phyloP scores from a whole-genome alignment of 192 early-diverging fungal genomes.

The Chytriomyces sp. region DNA sequence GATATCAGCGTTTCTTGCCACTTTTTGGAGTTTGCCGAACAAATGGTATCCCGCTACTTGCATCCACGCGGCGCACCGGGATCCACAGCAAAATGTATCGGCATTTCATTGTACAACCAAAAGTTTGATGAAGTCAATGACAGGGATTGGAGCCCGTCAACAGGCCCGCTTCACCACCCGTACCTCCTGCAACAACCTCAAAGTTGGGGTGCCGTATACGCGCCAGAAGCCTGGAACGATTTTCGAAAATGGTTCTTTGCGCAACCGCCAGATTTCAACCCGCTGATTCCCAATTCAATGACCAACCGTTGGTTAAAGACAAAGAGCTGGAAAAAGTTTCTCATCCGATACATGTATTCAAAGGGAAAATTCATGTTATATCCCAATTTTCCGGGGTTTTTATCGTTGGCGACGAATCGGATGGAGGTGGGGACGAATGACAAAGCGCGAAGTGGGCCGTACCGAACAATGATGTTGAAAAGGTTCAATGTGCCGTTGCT shows the following conservation, averaged over 20 bases:
- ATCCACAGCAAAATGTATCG: conserved; percentile 24
- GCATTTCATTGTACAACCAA: conserved; percentile 37
- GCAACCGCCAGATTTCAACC: conserved; percentile 16
- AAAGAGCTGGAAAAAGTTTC: conserved; percentile 36
- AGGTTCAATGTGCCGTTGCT: conserved; percentile 34
- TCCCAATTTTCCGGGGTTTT: conserved; percentile 30
- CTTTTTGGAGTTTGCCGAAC: conserved; percentile 42
- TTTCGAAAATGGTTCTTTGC: conserved; percentile 35
- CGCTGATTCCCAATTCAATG: conserved; percentile 28
- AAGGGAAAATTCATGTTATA: conserved; percentile 35
- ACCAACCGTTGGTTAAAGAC: conserved; percentile 35
- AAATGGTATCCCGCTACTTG: conserved; percentile 35
- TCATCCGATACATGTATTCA: conserved; percentile 35
- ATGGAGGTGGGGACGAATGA: conserved; percentile 37
- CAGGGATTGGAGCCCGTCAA: conserved; percentile 7
- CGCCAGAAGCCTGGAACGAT: conserved; percentile 34
- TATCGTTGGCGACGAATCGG: conserved; percentile 35
- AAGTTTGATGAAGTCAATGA: conserved; percentile 38
- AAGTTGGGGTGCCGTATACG: conserved; percentile 39
- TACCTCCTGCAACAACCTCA: conserved; percentile 39
- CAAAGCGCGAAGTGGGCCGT: background rate
- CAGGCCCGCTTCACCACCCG: conserved; percentile 6
- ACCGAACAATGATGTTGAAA: conserved; percentile 13
- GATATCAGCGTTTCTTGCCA: conserved; percentile 41
- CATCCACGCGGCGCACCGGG: conserved; percentile 17